These are phyloP conservation scores for Syncephalastrum contaminatum DNA, from an alignment of 371 early-diverging fungal genomes.

Conservation along the genomic window DNA sequence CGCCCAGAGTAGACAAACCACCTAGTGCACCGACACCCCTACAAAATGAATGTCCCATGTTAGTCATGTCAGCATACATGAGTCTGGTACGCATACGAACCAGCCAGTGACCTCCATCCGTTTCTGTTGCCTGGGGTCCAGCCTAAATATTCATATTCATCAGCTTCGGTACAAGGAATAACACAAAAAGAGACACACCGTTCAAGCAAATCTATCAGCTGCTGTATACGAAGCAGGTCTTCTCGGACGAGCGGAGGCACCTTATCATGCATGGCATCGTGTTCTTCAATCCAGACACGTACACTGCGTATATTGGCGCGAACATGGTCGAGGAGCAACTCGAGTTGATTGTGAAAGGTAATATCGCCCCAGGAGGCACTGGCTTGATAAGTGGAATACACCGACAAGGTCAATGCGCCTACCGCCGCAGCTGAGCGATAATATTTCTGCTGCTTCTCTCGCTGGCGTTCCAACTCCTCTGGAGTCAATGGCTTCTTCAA, in stretches of 20 bases:
- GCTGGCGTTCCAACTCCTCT: conserved; percentile 3
- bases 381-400: conserved; percentile 58
- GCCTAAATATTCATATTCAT: conserved; percentile 18
- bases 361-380: conserved; percentile 37
- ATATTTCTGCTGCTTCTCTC: conserved; percentile 14
- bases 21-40: conserved; percentile 46
- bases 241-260: conserved; percentile 41
- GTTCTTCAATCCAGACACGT: conserved; percentile 55
- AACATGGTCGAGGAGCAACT: conserved; percentile 21
- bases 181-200: conserved; percentile 1
- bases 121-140: conserved; percentile 53
- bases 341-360: conserved; percentile 15
- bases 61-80: not conserved
- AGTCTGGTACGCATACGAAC: conserved; percentile 15
- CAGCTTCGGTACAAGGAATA: too few species aligned
- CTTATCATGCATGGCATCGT: conserved; percentile 36
- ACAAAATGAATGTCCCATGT: not conserved
- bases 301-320: conserved; percentile 45
- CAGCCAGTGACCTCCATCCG: conserved; percentile 45
- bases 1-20: conserved; percentile 51
- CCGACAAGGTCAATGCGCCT: conserved; percentile 43
- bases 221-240: conserved; percentile 41
- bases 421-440: conserved; percentile 46
- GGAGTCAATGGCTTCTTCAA: not conserved
- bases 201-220: conserved; percentile 33